These are phyloP conservation scores for Boletus rufocinnamomeus DNA, from an alignment of 768 basidiomycete species.

Conservation along the genomic window DNA sequence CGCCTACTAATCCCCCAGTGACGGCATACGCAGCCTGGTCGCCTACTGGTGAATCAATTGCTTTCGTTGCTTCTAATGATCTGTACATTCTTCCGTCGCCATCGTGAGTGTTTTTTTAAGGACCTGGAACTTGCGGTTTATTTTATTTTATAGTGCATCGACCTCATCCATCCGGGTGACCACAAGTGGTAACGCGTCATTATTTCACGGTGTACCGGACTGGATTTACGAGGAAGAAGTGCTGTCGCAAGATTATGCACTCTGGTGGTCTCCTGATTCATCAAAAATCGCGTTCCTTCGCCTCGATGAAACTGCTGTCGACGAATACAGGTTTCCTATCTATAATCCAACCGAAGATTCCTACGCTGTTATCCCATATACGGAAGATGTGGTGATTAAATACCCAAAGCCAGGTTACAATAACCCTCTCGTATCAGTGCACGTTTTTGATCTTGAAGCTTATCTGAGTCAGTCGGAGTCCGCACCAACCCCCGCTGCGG, in stretches of 20 bases:
- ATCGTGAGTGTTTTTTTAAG: constrained; percentile 44
- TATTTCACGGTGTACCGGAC: constrained; percentile 94
- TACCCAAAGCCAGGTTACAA: constrained; percentile 91
- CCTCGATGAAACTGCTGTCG: constrained; percentile 87
- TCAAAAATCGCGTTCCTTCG: constrained; percentile 74
- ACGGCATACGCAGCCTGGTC: constrained; percentile 88
- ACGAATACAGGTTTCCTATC: constrained; percentile 84
- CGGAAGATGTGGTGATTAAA: constrained; percentile 57
- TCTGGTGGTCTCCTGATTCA: constrained; percentile 87
- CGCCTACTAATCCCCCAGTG: constrained; percentile 66
- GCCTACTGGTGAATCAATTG: constrained; percentile 77
- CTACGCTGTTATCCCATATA: constrained; percentile 76
- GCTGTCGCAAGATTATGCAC: constrained; percentile 64
- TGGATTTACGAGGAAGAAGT: constrained; percentile 99
- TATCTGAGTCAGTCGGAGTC: constrained; percentile 45
- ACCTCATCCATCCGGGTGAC: constrained; percentile 73
- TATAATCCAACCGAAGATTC: constrained; percentile 84
- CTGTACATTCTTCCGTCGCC: constrained; percentile 79
- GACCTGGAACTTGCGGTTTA: constrained; percentile 2
- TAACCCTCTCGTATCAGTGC: constrained; percentile 83
- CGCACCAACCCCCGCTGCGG: constrained; percentile 33
- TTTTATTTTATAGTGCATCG: constrained; percentile 31
- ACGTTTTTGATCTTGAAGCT: constrained; percentile 74
- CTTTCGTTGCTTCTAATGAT: constrained; percentile 85
- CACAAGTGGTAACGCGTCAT: constrained; percentile 71